phyloP scores from a whole-genome alignment of 1,284 basidiomycete species.

The Trichosporon sp. region DNA sequence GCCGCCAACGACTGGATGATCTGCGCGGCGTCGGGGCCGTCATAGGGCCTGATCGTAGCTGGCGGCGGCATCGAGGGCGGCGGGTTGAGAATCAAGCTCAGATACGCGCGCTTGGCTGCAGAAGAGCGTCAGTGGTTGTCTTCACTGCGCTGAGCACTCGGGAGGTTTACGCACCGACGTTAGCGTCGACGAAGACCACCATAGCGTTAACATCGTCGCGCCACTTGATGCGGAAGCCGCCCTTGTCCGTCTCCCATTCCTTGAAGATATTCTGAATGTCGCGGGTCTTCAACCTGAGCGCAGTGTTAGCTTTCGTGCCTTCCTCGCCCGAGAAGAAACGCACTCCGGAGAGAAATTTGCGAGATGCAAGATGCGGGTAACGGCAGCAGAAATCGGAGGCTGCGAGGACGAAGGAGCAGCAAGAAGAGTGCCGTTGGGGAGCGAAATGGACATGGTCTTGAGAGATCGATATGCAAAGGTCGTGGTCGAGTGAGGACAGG shows the following conservation, averaged over 20 bases:
- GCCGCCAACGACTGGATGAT: conserved; percentile 84
- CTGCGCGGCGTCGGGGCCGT: conserved; percentile 82
- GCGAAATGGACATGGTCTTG: conserved; percentile 46
- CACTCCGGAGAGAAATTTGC: conserved; percentile 81
- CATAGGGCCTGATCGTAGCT: conserved; percentile 78
- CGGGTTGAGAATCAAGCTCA: conserved; percentile 75
- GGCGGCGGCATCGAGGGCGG: conserved; percentile 64
- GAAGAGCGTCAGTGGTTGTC: not conserved
- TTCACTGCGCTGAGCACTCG: not conserved
- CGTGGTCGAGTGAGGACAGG: not conserved
- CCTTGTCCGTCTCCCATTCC: conserved; percentile 78
- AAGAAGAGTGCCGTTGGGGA: conserved; percentile 45
- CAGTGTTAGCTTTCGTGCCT: conserved; percentile 2
- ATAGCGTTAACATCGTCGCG: conserved; percentile 91
- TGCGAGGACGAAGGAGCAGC: conserved; percentile 36
- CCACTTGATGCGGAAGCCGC: conserved; percentile 99
- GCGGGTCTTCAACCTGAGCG: conserved; percentile 74
- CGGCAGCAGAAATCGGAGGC: conserved; percentile 71
- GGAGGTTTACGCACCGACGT: conserved; percentile 47
- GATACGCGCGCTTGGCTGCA: conserved; percentile 87
- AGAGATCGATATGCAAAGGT: not conserved
- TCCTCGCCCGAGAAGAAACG: conserved; percentile 14
- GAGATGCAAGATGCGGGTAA: conserved; percentile 89
- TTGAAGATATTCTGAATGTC: conserved; percentile 88
- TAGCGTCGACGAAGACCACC: conserved; percentile 76